Evolutionary conservation across 768 basidiomycete species (phyloP).

Genomic region (Butyriboletus loyo): DNA sequence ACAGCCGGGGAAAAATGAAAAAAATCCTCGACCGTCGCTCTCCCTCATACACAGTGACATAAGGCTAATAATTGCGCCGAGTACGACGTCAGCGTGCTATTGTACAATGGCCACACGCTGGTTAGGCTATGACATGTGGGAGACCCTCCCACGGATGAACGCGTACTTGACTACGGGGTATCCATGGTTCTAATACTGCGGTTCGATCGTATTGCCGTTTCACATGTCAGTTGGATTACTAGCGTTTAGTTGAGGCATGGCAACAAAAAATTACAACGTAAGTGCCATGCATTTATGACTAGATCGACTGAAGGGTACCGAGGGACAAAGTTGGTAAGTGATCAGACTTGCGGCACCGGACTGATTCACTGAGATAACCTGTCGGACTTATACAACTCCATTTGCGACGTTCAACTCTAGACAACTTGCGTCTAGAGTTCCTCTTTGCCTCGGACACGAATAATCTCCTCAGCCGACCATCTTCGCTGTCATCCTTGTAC

Average conservation of each 20-base stretch:
- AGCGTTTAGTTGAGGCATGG: neutral
- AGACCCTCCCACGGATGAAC: no score
- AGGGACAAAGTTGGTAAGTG: neutral
- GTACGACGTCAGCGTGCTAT: no score
- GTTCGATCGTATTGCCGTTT: neutral
- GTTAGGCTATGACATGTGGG: no score
- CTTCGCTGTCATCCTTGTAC: conserved; percentile 81
- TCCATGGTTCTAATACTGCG: no score
- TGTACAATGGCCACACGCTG: no score
- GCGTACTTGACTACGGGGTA: no score
- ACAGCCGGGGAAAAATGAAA: no score
- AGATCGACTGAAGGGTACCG: neutral
- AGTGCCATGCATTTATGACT: conserved; percentile 4
- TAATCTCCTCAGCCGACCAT: conserved; percentile 73
- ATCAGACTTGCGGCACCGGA: neutral
- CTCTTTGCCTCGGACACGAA: conserved; percentile 66
- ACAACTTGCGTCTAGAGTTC: conserved; percentile 45
- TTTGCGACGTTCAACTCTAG: no score
- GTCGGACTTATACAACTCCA: conserved; percentile 57
- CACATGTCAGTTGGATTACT: neutral
- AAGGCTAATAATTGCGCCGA: no score
- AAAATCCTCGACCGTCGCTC: no score
- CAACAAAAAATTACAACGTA: neutral
- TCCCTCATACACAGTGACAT: no score
- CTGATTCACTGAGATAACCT: conserved; percentile 11